Evolutionary conservation across 2,329 filamentous ascomycete species (phyloP).

Genomic region (Aspergillus hortae): DNA sequence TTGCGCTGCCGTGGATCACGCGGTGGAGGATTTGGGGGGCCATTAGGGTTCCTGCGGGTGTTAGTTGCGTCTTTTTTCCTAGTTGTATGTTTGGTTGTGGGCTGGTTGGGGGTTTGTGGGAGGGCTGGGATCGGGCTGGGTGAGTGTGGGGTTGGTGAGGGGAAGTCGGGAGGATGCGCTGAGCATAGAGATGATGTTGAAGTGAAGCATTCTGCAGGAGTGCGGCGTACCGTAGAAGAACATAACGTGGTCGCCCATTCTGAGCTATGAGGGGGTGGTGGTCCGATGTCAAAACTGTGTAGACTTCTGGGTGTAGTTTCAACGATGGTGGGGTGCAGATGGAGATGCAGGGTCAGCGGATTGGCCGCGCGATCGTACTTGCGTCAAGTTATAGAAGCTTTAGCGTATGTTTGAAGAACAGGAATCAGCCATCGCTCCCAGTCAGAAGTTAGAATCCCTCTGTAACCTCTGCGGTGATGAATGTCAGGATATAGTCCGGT

Average conservation of each 20-base stretch:
- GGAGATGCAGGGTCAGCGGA: no score
- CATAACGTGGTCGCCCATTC: conserved; percentile 50
- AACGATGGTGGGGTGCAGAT: neutral
- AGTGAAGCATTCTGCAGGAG: neutral
- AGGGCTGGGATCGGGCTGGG: conserved; percentile 3
- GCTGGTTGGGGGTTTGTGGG: conserved; percentile 1
- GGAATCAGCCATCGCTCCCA: neutral
- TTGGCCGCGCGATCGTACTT: no score
- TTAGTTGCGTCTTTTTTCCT: no score
- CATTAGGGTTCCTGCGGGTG: conserved; percentile 61
- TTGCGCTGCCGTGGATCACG: conserved; percentile 67
- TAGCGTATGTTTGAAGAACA: no score
- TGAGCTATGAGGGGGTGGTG: neutral
- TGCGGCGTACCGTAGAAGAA: conserved; percentile 59
- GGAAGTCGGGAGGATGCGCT: neutral
- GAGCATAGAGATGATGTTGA: neutral
- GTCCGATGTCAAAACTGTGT: neutral
- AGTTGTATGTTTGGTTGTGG: neutral
- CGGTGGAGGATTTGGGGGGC: conserved; percentile 80
- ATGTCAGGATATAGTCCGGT: no score
- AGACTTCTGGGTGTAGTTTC: neutral
- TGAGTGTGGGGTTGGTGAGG: neutral
- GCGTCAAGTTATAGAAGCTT: no score
- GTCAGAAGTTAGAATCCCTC: no score
- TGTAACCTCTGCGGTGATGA: no score